Percentiles rank a stretch among this genome's conserved stretches.
Evolutionary conservation across 2,329 filamentous ascomycete species (phyloP).

Genomic region (Ramichloridium luteum): DNA sequence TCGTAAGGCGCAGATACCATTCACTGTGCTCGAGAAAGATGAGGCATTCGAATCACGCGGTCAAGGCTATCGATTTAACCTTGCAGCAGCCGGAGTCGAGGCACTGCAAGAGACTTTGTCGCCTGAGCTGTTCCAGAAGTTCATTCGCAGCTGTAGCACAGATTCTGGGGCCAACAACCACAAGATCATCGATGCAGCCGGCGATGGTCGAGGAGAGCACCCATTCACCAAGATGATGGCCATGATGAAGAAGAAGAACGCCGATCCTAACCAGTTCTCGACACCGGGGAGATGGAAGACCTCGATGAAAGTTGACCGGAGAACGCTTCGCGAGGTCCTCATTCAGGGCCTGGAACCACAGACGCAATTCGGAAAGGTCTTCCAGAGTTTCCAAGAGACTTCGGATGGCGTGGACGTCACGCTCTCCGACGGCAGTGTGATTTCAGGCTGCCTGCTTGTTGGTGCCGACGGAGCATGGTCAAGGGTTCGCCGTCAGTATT

Average conservation of each 20-base stretch:
- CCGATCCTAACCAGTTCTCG: constrained; percentile 8
- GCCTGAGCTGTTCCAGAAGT: constrained; percentile 9
- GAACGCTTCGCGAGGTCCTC: constrained; percentile 10
- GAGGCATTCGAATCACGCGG: constrained; percentile 1
- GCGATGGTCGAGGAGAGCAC: too few species aligned
- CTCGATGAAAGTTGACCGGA: constrained; percentile 15
- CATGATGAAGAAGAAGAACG: constrained; percentile 11
- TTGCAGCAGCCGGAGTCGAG: constrained; percentile 13
- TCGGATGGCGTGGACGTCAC: constrained; percentile 6
- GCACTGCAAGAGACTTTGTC: constrained; percentile 12
- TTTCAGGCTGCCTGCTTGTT: constrained; percentile 10
- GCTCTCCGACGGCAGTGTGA: constrained; percentile 10
- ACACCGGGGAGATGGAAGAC: too few species aligned
- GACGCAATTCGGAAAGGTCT: constrained; percentile 11
- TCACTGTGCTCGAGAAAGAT: constrained; percentile 2
- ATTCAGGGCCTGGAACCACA: constrained; percentile 13
- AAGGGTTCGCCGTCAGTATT: constrained; percentile 11
- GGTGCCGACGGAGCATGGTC: constrained; percentile 18
- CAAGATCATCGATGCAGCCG: too few species aligned
- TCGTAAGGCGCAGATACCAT: background rate
- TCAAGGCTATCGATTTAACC: constrained; percentile 10
- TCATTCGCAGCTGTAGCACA: constrained; percentile 11
- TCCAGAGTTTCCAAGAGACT: constrained; percentile 6
- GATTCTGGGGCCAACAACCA: constrained; percentile 13
- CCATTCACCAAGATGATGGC: constrained; percentile 11